phyloP scores from a whole-genome alignment of 305 asterid species.

The Fraxinus greggii region DNA sequence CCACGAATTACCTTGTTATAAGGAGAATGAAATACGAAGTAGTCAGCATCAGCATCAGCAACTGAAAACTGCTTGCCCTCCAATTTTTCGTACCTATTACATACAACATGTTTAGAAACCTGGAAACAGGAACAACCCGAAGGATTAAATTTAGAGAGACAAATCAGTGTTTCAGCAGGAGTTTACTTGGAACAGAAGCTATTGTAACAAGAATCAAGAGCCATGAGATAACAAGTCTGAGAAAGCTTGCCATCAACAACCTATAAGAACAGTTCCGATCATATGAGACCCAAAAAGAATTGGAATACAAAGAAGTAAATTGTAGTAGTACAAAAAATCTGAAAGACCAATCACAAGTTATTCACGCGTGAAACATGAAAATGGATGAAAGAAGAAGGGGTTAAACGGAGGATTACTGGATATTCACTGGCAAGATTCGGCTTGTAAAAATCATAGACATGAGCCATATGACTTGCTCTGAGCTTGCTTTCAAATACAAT shows the following conservation, averaged over 20 bases:
- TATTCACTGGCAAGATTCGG: slow-evolving; percentile 99
- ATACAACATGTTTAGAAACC: slow-evolving; percentile 25
- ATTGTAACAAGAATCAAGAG: slow-evolving; percentile 93
- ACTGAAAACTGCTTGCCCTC: slow-evolving; percentile 87
- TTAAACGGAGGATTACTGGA: slow-evolving; percentile 60
- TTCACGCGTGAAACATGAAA: slow-evolving; percentile 10
- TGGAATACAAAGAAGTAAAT: not conserved
- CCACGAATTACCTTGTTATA: slow-evolving; percentile 77
- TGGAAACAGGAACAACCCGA: not conserved
- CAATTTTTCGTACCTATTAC: slow-evolving; percentile 64
- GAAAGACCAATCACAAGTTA: not conserved
- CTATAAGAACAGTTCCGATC: slow-evolving; percentile 37
- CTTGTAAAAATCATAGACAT: slow-evolving; percentile 94
- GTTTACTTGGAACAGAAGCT: slow-evolving; percentile 67
- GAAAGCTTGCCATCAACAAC: slow-evolving; percentile 99
- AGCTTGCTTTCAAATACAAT: slow-evolving; percentile 90
- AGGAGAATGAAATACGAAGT: slow-evolving; percentile 92
- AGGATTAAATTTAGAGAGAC: not conserved
- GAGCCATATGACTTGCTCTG: slow-evolving; percentile 95
- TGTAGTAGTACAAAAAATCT: not conserved
- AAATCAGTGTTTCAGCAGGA: slow-evolving; percentile 3
- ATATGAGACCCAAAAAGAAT: slow-evolving; percentile 11
- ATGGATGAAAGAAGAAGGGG: slow-evolving; percentile 16
- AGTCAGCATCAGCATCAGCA: slow-evolving; percentile 73
- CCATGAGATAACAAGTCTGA: slow-evolving; percentile 98